Evolutionary conservation across 2,329 filamentous ascomycete species (phyloP), one percentile per base, ranked within the genome.

Genomic region (Juglanconis sp.): DNA sequence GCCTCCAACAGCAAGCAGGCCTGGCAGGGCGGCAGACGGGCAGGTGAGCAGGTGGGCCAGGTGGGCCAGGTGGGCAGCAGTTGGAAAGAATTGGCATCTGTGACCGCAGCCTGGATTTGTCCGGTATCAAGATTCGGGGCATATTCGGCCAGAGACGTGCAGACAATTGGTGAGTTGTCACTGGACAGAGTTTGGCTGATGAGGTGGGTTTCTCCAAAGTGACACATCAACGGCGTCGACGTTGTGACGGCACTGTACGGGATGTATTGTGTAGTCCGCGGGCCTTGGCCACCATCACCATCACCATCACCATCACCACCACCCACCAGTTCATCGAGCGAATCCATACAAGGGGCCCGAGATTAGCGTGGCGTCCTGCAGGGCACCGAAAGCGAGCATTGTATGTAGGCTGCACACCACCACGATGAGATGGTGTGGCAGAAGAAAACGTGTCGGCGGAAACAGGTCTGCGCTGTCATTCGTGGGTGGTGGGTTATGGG

Each of bases 111-210:
- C 38, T 40, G 40, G 35, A 47, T 52, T 54, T 42, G 32, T 40
- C 7, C 17, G 24, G 42, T 44, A 58, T 50, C 44, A 56, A 59
- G 47, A 51, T 62, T 55, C 52, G 51, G 56, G 48, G 13, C 46
- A 56, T 59, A 38, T 38, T 51, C 51, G 59, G 56, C 59, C 51
- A 47, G 44, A 38, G 7, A 36, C 24, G 31, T 17, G 40, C 38
- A 47, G 31, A 36, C 49, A 38, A 47, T 56, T 56, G 52, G 53
- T 42, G 53, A 34, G 36, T 32, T 59, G 51, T 53, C 55, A 55
- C 54, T 59, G 50, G 60, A 46, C 40, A 35, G 36, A 10, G 17
- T 42, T 46, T 7, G 32, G 11, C 13, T 36, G 13, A 10, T 42
- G 11, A 10, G 52, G 44, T 50, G 48, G 32, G 50, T 30, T 35